phyloP scores from a whole-genome alignment of 345 rosid species.

The Gynandropsis gynandra region DNA sequence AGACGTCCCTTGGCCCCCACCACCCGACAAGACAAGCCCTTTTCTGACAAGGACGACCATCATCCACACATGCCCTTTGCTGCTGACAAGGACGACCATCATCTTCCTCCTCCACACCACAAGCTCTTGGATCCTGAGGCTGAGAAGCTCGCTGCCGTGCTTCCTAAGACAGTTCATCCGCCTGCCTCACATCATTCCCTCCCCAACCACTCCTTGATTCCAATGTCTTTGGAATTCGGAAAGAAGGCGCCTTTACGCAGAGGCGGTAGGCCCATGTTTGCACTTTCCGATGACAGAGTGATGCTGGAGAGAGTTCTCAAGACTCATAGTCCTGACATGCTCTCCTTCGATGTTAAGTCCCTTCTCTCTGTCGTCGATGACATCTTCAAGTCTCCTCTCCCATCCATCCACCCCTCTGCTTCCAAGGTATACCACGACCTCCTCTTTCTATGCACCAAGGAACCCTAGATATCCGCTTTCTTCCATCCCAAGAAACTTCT shows the following conservation, averaged over 20 bases:
- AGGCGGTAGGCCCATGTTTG: slow-evolving; percentile 38
- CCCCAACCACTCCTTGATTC: slow-evolving; percentile 21
- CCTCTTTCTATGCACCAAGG: no score
- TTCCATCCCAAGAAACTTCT: background rate
- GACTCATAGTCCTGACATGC: slow-evolving; percentile 60
- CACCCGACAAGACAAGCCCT: slow-evolving; percentile 19
- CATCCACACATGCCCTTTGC: slow-evolving; percentile 14
- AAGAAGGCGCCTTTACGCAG: slow-evolving; percentile 28
- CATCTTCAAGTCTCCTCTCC: slow-evolving; percentile 49
- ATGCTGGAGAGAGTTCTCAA: slow-evolving; percentile 53
- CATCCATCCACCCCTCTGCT: slow-evolving; percentile 28
- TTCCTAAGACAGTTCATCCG: slow-evolving; percentile 20
- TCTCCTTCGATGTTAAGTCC: slow-evolving; percentile 46
- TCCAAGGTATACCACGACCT: slow-evolving; percentile 34
- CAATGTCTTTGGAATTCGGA: slow-evolving; percentile 26
- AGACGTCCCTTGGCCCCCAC: slow-evolving; percentile 22
- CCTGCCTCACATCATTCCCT: slow-evolving; percentile 15
- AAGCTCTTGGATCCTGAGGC: slow-evolving; percentile 25
- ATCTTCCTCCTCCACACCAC: slow-evolving; percentile 9
- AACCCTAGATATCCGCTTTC: background rate
- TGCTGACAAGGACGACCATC: no score
- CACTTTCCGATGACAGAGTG: slow-evolving; percentile 45
- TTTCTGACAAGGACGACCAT: slow-evolving; percentile 10
- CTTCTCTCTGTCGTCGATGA: slow-evolving; percentile 60
- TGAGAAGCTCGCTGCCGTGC: slow-evolving; percentile 12